These are phyloP conservation scores for Aspergillus amoenus DNA, from an alignment of 2,329 filamentous ascomycete genomes.

Conservation along the genomic window DNA sequence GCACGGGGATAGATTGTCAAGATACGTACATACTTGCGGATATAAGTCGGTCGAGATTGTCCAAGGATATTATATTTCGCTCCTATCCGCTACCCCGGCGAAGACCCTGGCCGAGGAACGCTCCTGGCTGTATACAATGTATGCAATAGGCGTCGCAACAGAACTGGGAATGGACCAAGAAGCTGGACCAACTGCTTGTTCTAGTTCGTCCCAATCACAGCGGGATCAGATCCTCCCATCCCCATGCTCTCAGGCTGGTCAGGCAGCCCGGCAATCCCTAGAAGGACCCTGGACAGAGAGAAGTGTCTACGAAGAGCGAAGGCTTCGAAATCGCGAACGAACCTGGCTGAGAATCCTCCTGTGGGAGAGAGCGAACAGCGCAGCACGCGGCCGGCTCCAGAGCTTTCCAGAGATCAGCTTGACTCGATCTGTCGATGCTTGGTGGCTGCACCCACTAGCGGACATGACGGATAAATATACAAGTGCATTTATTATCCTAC, in stretches of 20 bases:
- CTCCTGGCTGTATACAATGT: constrained; percentile 31
- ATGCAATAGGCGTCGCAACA: constrained; percentile 28
- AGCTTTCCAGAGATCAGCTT: constrained; percentile 30
- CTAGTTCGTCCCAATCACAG: background rate
- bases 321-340: constrained; percentile 26
- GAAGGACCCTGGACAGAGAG: background rate
- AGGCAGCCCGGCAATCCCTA: background rate
- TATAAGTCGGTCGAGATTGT: constrained; percentile 33
- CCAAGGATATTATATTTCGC: constrained; percentile 33
- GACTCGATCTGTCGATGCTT: constrained; percentile 24
- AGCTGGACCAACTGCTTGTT: background rate
- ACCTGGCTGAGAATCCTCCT: constrained; percentile 32
- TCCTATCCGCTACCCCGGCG: constrained; percentile 28
- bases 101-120: constrained; percentile 27
- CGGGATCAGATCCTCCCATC: background rate
- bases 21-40: constrained; percentile 28
- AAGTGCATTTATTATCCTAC: constrained; percentile 29
- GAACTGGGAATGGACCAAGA: constrained; percentile 28
- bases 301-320: background rate
- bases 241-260: background rate
- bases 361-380: constrained; percentile 33
- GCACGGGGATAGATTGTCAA: constrained; percentile 30
- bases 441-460: constrained; percentile 30
- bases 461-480: constrained; percentile 29
- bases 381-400: constrained; percentile 25